A percentile compares a stretch with the other conserved stretches of the same genome.
phyloP scores from a whole-genome alignment of 2,329 filamentous ascomycete genomes.

The Aspergillus sergii region DNA sequence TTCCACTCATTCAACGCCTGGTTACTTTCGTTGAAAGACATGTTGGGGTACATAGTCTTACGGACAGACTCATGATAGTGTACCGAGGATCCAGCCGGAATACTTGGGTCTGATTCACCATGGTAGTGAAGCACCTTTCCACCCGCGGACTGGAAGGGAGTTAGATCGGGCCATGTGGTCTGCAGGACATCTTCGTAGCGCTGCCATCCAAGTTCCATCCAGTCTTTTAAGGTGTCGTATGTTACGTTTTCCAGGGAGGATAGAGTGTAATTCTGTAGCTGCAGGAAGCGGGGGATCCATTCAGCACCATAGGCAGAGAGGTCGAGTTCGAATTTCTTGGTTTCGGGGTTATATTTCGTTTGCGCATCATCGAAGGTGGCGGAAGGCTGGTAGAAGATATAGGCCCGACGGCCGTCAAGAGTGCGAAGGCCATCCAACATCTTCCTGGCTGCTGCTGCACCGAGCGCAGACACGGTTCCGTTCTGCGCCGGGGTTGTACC shows the following conservation, averaged over 20 bases:
- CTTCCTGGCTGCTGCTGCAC: conserved; percentile 34
- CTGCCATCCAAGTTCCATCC: conserved; percentile 55
- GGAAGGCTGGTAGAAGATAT: conserved; percentile 37
- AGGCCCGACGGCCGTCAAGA: conserved; percentile 42
- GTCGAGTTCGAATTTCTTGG: conserved; percentile 30
- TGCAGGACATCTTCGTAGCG: conserved; percentile 56
- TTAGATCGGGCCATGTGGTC: conserved; percentile 58
- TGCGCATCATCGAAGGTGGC: conserved; percentile 29
- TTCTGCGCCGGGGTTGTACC: conserved; percentile 31
- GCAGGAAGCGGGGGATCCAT: conserved; percentile 35
- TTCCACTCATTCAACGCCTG: conserved; percentile 57
- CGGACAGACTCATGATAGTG: conserved; percentile 60
- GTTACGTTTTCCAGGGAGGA: conserved; percentile 51
- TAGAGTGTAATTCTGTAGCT: conserved; percentile 41
- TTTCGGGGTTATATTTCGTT: conserved; percentile 28
- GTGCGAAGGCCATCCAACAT: conserved; percentile 46
- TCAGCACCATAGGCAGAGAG: conserved; percentile 42
- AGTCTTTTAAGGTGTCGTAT: conserved; percentile 59
- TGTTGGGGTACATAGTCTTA: conserved; percentile 51
- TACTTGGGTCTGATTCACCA: conserved; percentile 57
- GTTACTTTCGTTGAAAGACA: conserved; percentile 41
- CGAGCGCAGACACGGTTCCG: conserved; percentile 30
- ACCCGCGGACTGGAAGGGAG: conserved; percentile 51
- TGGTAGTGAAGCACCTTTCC: conserved; percentile 63
- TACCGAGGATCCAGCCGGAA: conserved; percentile 58